phyloP scores from a whole-genome alignment of 2,329 filamentous ascomycete genomes.

The Aspergillus latus region DNA sequence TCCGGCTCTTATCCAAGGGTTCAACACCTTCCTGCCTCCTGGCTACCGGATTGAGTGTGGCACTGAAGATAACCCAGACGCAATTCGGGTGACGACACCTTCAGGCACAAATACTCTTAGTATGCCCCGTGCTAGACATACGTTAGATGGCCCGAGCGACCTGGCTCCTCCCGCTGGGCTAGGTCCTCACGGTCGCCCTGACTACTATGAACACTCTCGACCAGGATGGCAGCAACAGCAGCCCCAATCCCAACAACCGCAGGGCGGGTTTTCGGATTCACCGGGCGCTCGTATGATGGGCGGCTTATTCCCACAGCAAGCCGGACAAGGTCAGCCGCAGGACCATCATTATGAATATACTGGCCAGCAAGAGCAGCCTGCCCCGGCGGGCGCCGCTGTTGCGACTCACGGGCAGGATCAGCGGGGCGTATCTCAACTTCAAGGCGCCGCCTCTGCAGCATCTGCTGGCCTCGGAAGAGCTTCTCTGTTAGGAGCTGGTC shows the following conservation, averaged over 20 bases:
- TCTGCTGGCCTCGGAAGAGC: slow-evolving; percentile 50
- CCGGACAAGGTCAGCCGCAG: slow-evolving; percentile 40
- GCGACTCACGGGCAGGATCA: slow-evolving; percentile 64
- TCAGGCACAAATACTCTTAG: slow-evolving; percentile 96
- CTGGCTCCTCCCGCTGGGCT: slow-evolving; percentile 33
- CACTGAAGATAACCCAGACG: slow-evolving; percentile 88
- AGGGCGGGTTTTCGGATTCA: slow-evolving; percentile 37
- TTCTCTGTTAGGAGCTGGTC: slow-evolving; percentile 50
- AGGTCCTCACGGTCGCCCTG: slow-evolving; percentile 34
- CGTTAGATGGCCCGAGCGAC: slow-evolving; percentile 36
- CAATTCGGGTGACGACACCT: slow-evolving; percentile 93
- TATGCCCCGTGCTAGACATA: slow-evolving; percentile 54
- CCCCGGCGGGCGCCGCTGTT: slow-evolving; percentile 45
- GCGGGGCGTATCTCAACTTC: slow-evolving; percentile 64
- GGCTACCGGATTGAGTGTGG: slow-evolving; percentile 97
- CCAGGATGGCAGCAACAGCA: slow-evolving; percentile 39
- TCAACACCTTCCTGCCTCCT: slow-evolving; percentile 95
- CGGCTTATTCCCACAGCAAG: slow-evolving; percentile 39
- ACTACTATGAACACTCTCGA: slow-evolving; percentile 44
- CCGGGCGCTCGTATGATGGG: slow-evolving; percentile 41
- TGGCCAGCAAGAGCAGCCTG: slow-evolving; percentile 47
- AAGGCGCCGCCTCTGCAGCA: slow-evolving; percentile 64
- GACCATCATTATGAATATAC: slow-evolving; percentile 46
- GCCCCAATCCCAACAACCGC: slow-evolving; percentile 33
- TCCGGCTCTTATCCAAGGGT: slow-evolving; percentile 92